Percentiles rank a stretch among this genome's conserved stretches.
These are phyloP conservation scores for Perkinsus chesapeaki DNA, from an alignment of 169 alveolate species.

Conservation along the genomic window DNA sequence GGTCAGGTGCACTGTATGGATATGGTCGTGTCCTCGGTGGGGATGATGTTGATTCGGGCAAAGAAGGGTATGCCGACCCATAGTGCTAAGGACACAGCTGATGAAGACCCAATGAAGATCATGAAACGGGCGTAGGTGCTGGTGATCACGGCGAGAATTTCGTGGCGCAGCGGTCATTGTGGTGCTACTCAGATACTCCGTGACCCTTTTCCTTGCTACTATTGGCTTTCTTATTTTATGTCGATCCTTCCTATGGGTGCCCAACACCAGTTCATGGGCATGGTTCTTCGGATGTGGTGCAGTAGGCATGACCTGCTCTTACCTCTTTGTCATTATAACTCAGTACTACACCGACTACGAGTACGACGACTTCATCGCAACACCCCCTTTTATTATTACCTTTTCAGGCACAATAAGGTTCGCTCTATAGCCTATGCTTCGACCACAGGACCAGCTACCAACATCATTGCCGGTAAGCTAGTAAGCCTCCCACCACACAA, in stretches of 20 bases:
- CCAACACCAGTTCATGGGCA: slow-evolving; percentile 40
- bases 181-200: slow-evolving; percentile 45
- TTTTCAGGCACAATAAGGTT: slow-evolving; percentile 35
- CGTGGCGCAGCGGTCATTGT: slow-evolving; percentile 27
- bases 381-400: not conserved
- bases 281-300: slow-evolving; percentile 53
- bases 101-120: slow-evolving; percentile 49
- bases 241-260: slow-evolving; percentile 39
- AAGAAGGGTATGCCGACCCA: slow-evolving; percentile 45
- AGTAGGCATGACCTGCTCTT: slow-evolving; percentile 66
- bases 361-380: slow-evolving; percentile 1
- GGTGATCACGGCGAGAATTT: too few species aligned
- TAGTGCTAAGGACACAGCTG: slow-evolving; percentile 27
- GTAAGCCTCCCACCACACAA: slow-evolving; percentile 11
- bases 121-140: slow-evolving; percentile 37
- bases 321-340: slow-evolving; percentile 66
- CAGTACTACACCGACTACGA: slow-evolving; percentile 77
- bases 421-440: slow-evolving; percentile 66
- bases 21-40: slow-evolving; percentile 56
- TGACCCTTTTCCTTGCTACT: slow-evolving; percentile 48
- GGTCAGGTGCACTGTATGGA: slow-evolving; percentile 56
- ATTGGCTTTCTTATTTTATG: slow-evolving; percentile 57
- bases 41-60: slow-evolving; percentile 49
- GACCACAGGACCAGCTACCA: slow-evolving; percentile 73
- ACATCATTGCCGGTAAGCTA: slow-evolving; percentile 59